A percentile compares a stretch with the other conserved stretches of the same genome.
Evolutionary conservation across 257 asterid species (phyloP).

Genomic region (Jacaranda copaia): DNA sequence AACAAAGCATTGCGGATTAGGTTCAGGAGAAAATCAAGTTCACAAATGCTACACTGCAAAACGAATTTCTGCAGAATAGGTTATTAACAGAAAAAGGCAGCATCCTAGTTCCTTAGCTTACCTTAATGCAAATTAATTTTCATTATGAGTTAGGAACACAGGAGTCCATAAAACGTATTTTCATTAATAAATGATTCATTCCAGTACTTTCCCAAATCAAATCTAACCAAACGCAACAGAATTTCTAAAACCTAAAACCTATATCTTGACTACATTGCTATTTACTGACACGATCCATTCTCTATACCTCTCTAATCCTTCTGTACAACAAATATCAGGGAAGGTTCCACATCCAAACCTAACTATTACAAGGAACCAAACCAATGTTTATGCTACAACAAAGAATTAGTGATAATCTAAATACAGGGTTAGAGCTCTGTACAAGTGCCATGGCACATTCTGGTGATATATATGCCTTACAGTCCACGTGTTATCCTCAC

Average conservation of each 20-base stretch:
- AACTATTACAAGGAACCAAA: slow-evolving; percentile 47
- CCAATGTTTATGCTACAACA: slow-evolving; percentile 54
- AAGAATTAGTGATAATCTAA: slow-evolving; percentile 61
- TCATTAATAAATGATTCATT: slow-evolving; percentile 28
- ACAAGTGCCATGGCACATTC: slow-evolving; percentile 54
- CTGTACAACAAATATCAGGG: slow-evolving; percentile 58
- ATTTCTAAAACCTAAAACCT: slow-evolving; percentile 43
- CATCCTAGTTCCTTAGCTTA: too few relatives aligned
- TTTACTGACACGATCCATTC: slow-evolving; percentile 45
- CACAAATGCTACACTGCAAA: too few relatives aligned
- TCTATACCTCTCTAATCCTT: slow-evolving; percentile 49
- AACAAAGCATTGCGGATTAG: too few relatives aligned
- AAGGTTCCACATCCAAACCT: slow-evolving; percentile 51
- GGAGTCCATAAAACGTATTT: background rate
- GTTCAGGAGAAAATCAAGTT: too few relatives aligned
- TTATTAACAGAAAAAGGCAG: background rate
- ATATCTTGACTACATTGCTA: slow-evolving; percentile 44
- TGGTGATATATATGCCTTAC: slow-evolving; percentile 37
- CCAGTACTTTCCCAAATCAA: slow-evolving; percentile 3
- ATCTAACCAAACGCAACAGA: slow-evolving; percentile 24
- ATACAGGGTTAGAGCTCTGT: slow-evolving; percentile 66
- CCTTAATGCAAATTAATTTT: background rate
- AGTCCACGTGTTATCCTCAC: slow-evolving; percentile 33
- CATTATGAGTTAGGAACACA: background rate
- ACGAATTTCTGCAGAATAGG: background rate